Base-by-base conservation (phyloP, 2,329 filamentous ascomycete species). In the Diaporthe ampelina region DNA sequence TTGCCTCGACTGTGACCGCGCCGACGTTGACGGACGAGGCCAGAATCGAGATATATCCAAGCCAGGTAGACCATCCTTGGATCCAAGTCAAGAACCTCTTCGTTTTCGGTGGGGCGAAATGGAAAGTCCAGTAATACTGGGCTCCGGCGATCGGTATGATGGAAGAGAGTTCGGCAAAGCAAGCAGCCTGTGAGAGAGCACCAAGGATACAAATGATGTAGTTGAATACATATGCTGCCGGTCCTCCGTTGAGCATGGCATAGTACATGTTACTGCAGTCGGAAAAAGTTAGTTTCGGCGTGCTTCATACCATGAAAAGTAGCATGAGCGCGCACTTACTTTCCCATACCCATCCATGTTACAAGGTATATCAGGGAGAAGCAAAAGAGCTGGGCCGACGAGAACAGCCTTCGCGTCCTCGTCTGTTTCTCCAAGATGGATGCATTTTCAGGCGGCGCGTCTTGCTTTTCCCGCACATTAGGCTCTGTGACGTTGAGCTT, bases 101-200 rank as follows among this genome's bases (percentile, higher is more conserved):
- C 45, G 19, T 48, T 5, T 17, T 48, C 45, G 45, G 45, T 7
- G 45, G 45, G 17, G 45, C 45, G 45, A 48, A 48, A 48, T 48
- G 45, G 45, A 48, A 48, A 15, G 45, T 48, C 45, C 45, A 48
- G 45, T 48, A 48, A 9, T 43, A 43, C 32, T 11, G 52, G 6
- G 52, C 52, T 29, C 52, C 52, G 19, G 52, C 52, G 52, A 56
- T 56, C 26, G 52, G 52, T 56, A 56, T 56, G 52, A 56, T 32
- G 52, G 52, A 56, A 3, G 52, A 56, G 52, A 56, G 52, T 24
- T 56, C 52, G 15, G 52, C 52, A 26, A 56, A 56, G 52, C 52
- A 56, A 56, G 52, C 52, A 56, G 52, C 52, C 52, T 56, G 52
- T 21, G 52, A 56, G 15, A 56, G 52, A 56, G 52, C 52, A 32